Evolutionary conservation across 495 filamentous ascomycete species (phyloP).

Genomic region (Neurospora sp.): DNA sequence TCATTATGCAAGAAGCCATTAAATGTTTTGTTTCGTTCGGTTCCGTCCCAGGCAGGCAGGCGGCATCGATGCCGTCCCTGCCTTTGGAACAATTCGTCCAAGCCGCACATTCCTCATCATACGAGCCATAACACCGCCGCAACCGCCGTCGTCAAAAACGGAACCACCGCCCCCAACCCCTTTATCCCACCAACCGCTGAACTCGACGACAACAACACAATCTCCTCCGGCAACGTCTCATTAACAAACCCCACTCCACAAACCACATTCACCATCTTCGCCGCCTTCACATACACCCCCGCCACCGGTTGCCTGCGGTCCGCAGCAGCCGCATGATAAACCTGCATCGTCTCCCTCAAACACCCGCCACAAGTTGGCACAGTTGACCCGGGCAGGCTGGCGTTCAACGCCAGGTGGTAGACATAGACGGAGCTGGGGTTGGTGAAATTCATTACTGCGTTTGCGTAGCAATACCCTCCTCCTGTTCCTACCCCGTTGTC

Average conservation of each 20-base stretch:
- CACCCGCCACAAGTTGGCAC: conserved; percentile 62
- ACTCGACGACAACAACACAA: background rate
- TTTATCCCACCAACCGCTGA: background rate
- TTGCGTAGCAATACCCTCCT: conserved; percentile 60
- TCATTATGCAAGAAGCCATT: background rate
- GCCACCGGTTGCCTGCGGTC: conserved; percentile 48
- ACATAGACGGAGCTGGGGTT: conserved; percentile 60
- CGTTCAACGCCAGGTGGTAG: conserved; percentile 78
- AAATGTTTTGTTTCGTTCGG: background rate
- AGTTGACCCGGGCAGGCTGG: conserved; percentile 48
- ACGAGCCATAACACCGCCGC: background rate
- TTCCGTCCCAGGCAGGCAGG: background rate
- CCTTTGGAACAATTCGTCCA: background rate
- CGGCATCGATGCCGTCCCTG: background rate
- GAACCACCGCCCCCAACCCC: background rate
- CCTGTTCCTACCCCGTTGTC: no score
- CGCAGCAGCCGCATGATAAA: conserved; percentile 53
- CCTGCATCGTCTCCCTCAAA: conserved; percentile 56
- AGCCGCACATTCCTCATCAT: background rate
- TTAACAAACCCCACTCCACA: conserved; percentile 58
- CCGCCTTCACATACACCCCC: conserved; percentile 51
- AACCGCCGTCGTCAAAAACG: background rate
- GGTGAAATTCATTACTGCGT: conserved; percentile 65
- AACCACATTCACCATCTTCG: conserved; percentile 50
- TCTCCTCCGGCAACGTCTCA: conserved; percentile 41